These are phyloP conservation scores for Begonia peltatifolia DNA, from an alignment of 306 rosid genomes.

Conservation along the genomic window DNA sequence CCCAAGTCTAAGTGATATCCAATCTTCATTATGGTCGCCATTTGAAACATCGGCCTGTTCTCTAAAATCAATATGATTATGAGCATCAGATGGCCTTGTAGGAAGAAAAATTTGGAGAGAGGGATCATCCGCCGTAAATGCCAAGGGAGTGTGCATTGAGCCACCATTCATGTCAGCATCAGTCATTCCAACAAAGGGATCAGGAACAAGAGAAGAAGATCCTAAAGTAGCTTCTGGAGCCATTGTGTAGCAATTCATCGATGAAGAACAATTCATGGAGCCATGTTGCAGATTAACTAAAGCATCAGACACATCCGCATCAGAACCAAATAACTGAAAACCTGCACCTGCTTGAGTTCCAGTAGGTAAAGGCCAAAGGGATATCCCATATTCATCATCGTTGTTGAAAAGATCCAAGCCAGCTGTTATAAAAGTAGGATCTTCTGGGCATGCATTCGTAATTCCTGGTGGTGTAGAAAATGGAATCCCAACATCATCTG, in stretches of 20 bases:
- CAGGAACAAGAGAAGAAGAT: slow-evolving; percentile 35
- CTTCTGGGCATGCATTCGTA: slow-evolving; percentile 45
- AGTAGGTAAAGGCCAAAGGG: slow-evolving; percentile 52
- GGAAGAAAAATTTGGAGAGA: slow-evolving; percentile 97
- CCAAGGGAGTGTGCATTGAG: slow-evolving; percentile 80
- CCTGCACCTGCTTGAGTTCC: slow-evolving; percentile 65
- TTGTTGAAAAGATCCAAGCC: slow-evolving; percentile 55
- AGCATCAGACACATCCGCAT: slow-evolving; percentile 58
- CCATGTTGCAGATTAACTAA: slow-evolving; percentile 52
- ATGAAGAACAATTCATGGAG: slow-evolving; percentile 49
- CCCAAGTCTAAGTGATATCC: slow-evolving; percentile 94
- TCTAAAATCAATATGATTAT: slow-evolving; percentile 57
- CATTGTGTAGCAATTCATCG: slow-evolving; percentile 59
- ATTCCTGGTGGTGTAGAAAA: slow-evolving; percentile 46
- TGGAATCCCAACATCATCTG: slow-evolving; percentile 30
- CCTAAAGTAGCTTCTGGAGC: slow-evolving; percentile 52
- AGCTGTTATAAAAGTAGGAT: slow-evolving; percentile 38
- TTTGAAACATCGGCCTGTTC: slow-evolving; percentile 60
- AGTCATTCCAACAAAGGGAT: slow-evolving; percentile 38
- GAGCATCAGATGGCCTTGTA: slow-evolving; percentile 61
- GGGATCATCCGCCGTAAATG: slow-evolving; percentile 76
- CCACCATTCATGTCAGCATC: slow-evolving; percentile 65
- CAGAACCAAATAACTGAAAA: slow-evolving; percentile 66
- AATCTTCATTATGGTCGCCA: slow-evolving; percentile 71
- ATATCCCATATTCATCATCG: slow-evolving; percentile 55